Conservation (phyloP, 345 rosid species). For the Hypericum perforatum region DNA sequence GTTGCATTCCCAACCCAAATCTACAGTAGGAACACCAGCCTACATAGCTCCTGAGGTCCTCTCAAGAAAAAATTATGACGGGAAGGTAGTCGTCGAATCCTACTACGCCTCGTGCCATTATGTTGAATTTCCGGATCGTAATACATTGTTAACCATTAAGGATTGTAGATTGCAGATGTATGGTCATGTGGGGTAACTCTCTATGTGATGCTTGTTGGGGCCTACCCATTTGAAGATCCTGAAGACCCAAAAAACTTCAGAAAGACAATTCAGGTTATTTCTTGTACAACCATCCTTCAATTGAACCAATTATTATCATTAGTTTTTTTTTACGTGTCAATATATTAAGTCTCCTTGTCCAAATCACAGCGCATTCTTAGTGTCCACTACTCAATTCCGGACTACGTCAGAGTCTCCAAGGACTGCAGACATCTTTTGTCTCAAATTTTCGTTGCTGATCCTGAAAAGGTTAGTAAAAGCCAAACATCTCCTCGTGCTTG, state of each 20-base stretch:
- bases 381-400: conserved; percentile 16
- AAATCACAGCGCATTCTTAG: conserved; percentile 15
- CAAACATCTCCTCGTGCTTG: neutral
- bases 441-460: conserved; percentile 20
- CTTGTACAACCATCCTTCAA: too few relatives aligned
- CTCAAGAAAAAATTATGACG: conserved; percentile 18
- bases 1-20: conserved; percentile 22
- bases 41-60: conserved; percentile 21
- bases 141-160: too few relatives aligned
- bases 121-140: too few relatives aligned
- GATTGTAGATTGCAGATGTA: conserved; percentile 18
- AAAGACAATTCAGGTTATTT: conserved; percentile 14
- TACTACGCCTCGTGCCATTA: too few relatives aligned
- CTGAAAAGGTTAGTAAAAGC: conserved; percentile 12
- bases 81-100: conserved; percentile 9
- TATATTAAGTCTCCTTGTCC: neutral
- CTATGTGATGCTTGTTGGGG: conserved; percentile 23
- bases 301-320: too few relatives aligned
- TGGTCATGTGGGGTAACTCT: conserved; percentile 24
- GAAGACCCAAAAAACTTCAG: conserved; percentile 24
- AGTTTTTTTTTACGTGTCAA: too few relatives aligned
- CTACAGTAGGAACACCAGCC: conserved; percentile 21
- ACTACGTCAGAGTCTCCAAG: conserved; percentile 11
- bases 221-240: conserved; percentile 22
- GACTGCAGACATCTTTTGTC: conserved; percentile 21